Conservation (phyloP, 495 filamentous ascomycete genomes). For the Parathielavia appendiculata region DNA sequence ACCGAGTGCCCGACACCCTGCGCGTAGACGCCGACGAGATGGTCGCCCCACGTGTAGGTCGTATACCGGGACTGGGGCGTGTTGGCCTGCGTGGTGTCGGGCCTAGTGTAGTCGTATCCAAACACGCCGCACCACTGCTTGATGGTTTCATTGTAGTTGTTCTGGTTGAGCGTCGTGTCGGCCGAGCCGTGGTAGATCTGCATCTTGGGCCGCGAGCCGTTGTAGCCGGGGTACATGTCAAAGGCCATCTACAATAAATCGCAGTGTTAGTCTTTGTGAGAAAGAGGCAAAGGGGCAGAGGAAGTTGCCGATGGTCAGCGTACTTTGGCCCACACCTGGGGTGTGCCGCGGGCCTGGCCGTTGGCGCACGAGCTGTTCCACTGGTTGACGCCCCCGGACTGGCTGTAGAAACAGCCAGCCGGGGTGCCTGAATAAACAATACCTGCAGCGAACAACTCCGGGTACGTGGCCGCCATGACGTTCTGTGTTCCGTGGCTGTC, state of each 20-base stretch:
- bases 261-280: not conserved
- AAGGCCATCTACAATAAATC: conserved; percentile 27
- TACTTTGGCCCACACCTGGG: conserved; percentile 37
- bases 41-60: conserved; percentile 20
- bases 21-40: conserved; percentile 21
- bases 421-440: conserved; percentile 37
- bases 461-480: conserved; percentile 36
- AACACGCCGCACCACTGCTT: conserved; percentile 51
- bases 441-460: conserved; percentile 40
- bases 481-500: conserved; percentile 19
- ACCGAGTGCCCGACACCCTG: conserved; percentile 26
- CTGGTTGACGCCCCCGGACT: conserved; percentile 25
- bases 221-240: conserved; percentile 43
- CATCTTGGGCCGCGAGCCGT: conserved; percentile 43
- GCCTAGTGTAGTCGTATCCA: conserved; percentile 26
- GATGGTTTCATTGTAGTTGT: conserved; percentile 47
- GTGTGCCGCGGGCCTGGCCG: conserved; percentile 34
- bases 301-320: too few species aligned
- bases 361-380: conserved; percentile 37
- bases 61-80: conserved; percentile 21
- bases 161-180: conserved; percentile 38
- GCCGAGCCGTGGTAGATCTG: conserved; percentile 48
- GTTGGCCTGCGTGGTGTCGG: conserved; percentile 16
- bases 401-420: conserved; percentile 37
- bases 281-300: not conserved